phyloP scores from a whole-genome alignment of 2,329 filamentous ascomycete species.

The Clonostachys chloroleuca region DNA sequence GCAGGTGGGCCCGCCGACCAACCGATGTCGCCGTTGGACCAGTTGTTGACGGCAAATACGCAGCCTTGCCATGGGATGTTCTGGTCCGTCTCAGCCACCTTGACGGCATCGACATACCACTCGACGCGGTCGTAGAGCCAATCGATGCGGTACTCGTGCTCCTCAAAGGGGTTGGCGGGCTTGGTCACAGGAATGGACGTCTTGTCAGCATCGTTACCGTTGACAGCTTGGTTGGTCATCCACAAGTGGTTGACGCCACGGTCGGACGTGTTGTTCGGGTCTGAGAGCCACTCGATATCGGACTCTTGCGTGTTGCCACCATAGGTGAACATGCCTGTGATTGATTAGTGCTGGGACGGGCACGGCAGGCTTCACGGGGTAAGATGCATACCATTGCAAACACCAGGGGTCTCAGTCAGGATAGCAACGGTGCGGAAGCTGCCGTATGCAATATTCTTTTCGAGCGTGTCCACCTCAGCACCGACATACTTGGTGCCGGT shows the following conservation, averaged over 20 bases:
- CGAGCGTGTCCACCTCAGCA: conserved; percentile 13
- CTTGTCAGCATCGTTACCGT: conserved; percentile 13
- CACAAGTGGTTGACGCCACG: conserved; percentile 15
- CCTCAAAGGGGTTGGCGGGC: conserved; percentile 3
- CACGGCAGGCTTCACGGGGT: too few species aligned
- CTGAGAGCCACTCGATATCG: conserved; percentile 24
- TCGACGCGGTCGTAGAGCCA: conserved; percentile 15
- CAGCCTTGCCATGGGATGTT: conserved; percentile 16
- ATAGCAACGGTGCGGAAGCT: conserved; percentile 20
- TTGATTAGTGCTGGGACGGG: neutral
- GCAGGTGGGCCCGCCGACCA: conserved; percentile 20
- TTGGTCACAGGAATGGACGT: conserved; percentile 5
- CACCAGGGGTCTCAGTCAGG: conserved; percentile 16
- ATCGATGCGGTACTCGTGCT: conserved; percentile 23
- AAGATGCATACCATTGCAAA: conserved; percentile 17
- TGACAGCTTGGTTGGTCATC: conserved; percentile 21
- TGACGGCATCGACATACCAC: conserved; percentile 17
- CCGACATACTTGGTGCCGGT: conserved; percentile 13
- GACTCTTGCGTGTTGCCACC: conserved; percentile 16
- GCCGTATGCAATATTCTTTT: conserved; percentile 19
- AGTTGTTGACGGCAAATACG: conserved; percentile 18
- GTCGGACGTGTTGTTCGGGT: conserved; percentile 16
- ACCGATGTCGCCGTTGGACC: conserved; percentile 19
- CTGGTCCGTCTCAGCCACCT: conserved; percentile 14
- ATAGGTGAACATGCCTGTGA: conserved; percentile 21